A percentile compares a stretch with the other conserved stretches of the same genome.
Evolutionary conservation across 139 green algal genomes (phyloP).

Genomic region (Mesostigma viride): DNA sequence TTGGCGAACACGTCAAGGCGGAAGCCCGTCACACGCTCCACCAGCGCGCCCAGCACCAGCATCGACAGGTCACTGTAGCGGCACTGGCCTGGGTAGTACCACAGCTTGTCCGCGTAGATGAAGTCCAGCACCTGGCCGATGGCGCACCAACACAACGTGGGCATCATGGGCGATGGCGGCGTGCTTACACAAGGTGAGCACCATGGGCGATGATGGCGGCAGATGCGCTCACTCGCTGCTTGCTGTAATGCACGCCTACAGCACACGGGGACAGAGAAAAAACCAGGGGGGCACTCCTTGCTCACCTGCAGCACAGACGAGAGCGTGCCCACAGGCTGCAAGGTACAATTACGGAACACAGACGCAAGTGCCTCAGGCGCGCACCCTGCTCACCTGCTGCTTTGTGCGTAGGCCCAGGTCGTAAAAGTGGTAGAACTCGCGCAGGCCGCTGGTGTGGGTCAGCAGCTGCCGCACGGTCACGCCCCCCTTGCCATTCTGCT

Average conservation of each 20-base stretch:
- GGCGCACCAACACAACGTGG: not conserved
- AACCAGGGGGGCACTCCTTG: not conserved
- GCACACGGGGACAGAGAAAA: too few relatives aligned
- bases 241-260: too few relatives aligned
- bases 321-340: not conserved
- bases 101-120: constrained; percentile 27
- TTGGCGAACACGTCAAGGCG: constrained; percentile 23
- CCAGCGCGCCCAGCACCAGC: constrained; percentile 31
- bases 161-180: too few relatives aligned
- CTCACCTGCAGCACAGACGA: not conserved
- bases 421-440: constrained; percentile 37
- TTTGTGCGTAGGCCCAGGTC: constrained; percentile 22
- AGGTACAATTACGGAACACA: too few relatives aligned
- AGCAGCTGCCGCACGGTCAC: constrained; percentile 38
- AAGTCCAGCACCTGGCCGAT: constrained; percentile 23
- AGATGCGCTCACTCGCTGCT: too few relatives aligned
- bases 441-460: constrained; percentile 34
- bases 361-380: too few relatives aligned
- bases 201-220: not conserved
- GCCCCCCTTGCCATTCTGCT: constrained; percentile 25
- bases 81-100: constrained; percentile 13
- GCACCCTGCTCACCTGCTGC: constrained; percentile 9
- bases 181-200: not conserved
- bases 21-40: constrained; percentile 22
- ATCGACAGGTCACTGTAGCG: constrained; percentile 42